These are phyloP conservation scores for Hyphopichia khmerensis DNA, from an alignment of 1,139 yeast genomes.

Conservation along the genomic window DNA sequence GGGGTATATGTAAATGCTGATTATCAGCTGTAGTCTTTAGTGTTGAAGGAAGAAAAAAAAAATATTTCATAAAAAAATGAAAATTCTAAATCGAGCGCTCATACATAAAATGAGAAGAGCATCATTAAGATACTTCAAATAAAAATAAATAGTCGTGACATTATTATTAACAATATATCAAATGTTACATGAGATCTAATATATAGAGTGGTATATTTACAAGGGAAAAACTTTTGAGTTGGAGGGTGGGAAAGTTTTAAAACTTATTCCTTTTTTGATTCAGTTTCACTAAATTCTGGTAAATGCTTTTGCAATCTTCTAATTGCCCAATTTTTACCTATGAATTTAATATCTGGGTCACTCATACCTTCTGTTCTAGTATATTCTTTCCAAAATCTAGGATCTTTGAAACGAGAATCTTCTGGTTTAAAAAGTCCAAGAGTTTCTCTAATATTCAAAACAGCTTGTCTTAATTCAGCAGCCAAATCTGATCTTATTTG, in stretches of 20 bases:
- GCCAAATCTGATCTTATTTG: slow-evolving; percentile 70
- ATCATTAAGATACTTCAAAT: no score
- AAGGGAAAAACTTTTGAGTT: no score
- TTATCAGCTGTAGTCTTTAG: background rate
- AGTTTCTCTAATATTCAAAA: slow-evolving; percentile 54
- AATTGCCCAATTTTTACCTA: slow-evolving; percentile 81
- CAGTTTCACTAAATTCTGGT: slow-evolving; percentile 29
- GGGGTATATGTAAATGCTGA: background rate
- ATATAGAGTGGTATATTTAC: no score
- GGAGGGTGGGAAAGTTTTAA: no score
- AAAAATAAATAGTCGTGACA: no score
- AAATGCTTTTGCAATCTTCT: slow-evolving; percentile 62
- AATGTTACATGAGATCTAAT: no score
- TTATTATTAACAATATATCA: no score
- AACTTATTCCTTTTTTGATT: background rate
- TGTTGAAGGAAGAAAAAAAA: background rate
- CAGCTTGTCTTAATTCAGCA: slow-evolving; percentile 61
- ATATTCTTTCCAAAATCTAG: slow-evolving; percentile 69
- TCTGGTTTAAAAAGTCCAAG: slow-evolving; percentile 55
- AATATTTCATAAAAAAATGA: background rate
- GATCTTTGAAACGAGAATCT: slow-evolving; percentile 60
- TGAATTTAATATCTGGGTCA: slow-evolving; percentile 65
- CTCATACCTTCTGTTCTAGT: slow-evolving; percentile 64
- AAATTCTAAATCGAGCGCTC: background rate
- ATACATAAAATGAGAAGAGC: no score